phyloP scores from a whole-genome alignment of 169 alveolate genomes.

The Cryptosporidium ubiquitum region DNA sequence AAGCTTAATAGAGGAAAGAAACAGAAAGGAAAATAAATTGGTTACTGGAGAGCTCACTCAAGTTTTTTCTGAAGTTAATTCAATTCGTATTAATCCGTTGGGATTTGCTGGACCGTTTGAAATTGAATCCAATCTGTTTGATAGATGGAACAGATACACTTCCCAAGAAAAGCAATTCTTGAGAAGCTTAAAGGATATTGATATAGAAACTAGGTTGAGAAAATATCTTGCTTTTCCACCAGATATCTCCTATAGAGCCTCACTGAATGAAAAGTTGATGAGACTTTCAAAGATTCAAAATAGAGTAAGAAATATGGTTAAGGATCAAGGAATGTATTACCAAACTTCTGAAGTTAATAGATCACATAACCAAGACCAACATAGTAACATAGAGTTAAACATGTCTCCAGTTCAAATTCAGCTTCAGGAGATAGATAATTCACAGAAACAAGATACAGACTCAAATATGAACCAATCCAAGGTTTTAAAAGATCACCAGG shows the following conservation, averaged over 20 bases:
- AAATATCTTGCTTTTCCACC: conserved; percentile 52
- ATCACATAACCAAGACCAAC: neutral
- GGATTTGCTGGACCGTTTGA: conserved; percentile 12
- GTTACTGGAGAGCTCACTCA: neutral
- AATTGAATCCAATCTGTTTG: neutral
- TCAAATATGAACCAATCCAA: neutral
- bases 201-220: neutral
- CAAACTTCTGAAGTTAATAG: neutral
- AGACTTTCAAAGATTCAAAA: conserved; percentile 15
- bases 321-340: conserved; percentile 16
- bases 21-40: neutral
- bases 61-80: conserved; percentile 36
- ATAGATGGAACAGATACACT: conserved; percentile 20
- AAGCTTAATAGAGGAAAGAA: neutral
- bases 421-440: neutral
- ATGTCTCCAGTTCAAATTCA: neutral
- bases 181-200: neutral
- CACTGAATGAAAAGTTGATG: neutral
- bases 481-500: neutral
- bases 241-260: conserved; percentile 34
- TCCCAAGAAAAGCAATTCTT: neutral
- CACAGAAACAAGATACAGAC: neutral
- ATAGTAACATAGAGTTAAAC: neutral
- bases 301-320: conserved; percentile 1
- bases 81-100: conserved; percentile 27